phyloP scores from a whole-genome alignment of 768 basidiomycete species.

The Hygrophorus pudorinus region DNA sequence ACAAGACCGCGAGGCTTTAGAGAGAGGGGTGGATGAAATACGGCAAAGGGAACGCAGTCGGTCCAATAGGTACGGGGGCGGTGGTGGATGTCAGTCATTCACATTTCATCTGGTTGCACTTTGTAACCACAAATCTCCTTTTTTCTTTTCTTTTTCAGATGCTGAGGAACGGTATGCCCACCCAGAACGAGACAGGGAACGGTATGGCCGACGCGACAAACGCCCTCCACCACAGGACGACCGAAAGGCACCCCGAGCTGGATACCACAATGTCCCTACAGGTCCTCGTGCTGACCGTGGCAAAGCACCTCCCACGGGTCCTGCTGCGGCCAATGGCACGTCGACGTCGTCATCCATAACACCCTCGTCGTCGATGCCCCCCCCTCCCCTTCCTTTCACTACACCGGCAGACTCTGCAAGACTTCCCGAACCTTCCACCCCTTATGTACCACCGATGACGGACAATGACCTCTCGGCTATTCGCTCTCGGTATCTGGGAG shows the following conservation, averaged over 20 bases:
- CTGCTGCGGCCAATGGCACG: slow-evolving; percentile 19
- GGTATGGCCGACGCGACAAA: slow-evolving; percentile 31
- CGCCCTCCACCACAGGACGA: slow-evolving; percentile 27
- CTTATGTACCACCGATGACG: slow-evolving; percentile 59
- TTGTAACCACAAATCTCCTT: slow-evolving; percentile 9
- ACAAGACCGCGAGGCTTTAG: slow-evolving; percentile 59
- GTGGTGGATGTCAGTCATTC: slow-evolving; percentile 27
- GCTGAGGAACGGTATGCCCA: slow-evolving; percentile 41
- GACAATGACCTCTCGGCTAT: slow-evolving; percentile 74
- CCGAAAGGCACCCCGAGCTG: slow-evolving; percentile 26
- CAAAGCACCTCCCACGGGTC: slow-evolving; percentile 28
- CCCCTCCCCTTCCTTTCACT: slow-evolving; percentile 11
- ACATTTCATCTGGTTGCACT: slow-evolving; percentile 3
- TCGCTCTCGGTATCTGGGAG: slow-evolving; percentile 89
- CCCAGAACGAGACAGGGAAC: slow-evolving; percentile 38
- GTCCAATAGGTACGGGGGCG: slow-evolving; percentile 29
- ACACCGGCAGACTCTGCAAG: slow-evolving; percentile 7
- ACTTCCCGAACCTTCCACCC: slow-evolving; percentile 23
- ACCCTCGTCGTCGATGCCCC: slow-evolving; percentile 29
- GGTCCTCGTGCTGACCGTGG: slow-evolving; percentile 73
- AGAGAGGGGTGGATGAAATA: slow-evolving; percentile 63
- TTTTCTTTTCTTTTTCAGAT: slow-evolving; percentile 23
- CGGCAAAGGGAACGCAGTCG: slow-evolving; percentile 40
- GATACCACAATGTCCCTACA: slow-evolving; percentile 67
- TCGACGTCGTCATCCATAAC: slow-evolving; percentile 31